These are phyloP conservation scores for Neospermospora avenae DNA, from an alignment of 2,329 filamentous ascomycete genomes.

Conservation along the genomic window DNA sequence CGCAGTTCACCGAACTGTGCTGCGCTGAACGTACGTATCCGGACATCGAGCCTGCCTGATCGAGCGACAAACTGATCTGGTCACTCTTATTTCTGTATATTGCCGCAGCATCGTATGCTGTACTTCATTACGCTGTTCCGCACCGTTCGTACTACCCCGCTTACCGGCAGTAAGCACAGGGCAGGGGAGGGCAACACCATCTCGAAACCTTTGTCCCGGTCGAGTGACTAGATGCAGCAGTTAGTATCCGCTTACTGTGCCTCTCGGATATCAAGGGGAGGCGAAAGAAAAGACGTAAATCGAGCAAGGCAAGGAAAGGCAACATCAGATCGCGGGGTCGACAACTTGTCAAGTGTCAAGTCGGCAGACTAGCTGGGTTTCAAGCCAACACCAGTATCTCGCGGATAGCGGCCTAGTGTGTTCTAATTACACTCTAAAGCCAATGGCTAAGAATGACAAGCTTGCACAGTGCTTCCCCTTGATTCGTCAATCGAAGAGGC, in stretches of 20 bases:
- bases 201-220: background rate
- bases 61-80: background rate
- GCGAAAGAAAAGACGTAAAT: background rate
- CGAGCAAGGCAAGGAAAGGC: background rate
- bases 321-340: conserved; percentile 1
- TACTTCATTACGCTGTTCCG: background rate
- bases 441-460: background rate
- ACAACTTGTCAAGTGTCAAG: background rate
- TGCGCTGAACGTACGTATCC: background rate
- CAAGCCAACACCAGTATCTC: too few species aligned
- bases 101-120: background rate
- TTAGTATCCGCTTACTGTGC: conserved; percentile 5
- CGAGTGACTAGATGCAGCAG: conserved; percentile 7
- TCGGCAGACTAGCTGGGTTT: background rate
- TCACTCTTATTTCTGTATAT: background rate
- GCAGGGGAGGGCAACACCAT: background rate
- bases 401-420: too few species aligned
- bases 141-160: background rate
- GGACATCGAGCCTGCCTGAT: background rate
- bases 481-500: conserved; percentile 2
- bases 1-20: too few species aligned
- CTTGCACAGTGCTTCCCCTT: background rate
- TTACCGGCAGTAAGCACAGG: background rate
- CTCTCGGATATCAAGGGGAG: background rate
- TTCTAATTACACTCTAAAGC: background rate